Conservation (phyloP, 345 rosid genomes). For the Corchorus capsularis region DNA sequence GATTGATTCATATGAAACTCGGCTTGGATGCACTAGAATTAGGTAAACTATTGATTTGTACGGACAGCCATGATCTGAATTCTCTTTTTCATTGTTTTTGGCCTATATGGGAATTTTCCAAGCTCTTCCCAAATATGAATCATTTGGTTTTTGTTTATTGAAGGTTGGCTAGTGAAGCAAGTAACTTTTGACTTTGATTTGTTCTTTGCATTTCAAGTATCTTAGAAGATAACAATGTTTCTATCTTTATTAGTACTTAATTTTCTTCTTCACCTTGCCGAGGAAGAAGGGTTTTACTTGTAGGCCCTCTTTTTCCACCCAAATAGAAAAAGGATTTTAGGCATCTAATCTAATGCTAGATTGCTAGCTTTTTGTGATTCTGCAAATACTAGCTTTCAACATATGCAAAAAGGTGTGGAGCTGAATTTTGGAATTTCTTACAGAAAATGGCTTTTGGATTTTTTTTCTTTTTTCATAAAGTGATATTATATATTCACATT, state of each 20-base stretch:
- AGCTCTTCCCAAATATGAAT: neutral
- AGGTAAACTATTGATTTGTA: neutral
- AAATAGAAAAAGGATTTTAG: no score
- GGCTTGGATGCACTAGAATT: neutral
- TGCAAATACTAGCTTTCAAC: no score
- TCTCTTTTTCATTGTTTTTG: neutral
- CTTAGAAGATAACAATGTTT: neutral
- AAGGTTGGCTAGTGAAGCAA: neutral
- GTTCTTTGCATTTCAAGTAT: neutral
- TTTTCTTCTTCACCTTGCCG: neutral
- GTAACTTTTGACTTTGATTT: neutral
- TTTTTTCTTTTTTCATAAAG: no score
- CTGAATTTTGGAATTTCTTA: no score
- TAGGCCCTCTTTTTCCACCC: neutral
- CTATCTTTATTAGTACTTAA: neutral
- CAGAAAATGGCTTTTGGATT: no score
- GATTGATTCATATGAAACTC: constrained; percentile 29
- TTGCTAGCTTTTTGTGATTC: no score
- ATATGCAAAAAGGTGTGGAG: no score
- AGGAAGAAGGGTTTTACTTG: neutral
- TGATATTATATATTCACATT: no score
- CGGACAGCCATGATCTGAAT: neutral
- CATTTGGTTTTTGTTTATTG: neutral
- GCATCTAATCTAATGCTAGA: no score
- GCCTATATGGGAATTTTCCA: neutral